Percentiles rank a stretch among this genome's conserved stretches.
Conservation (phyloP, 495 filamentous ascomycete genomes). For the Penicillium parvum region DNA sequence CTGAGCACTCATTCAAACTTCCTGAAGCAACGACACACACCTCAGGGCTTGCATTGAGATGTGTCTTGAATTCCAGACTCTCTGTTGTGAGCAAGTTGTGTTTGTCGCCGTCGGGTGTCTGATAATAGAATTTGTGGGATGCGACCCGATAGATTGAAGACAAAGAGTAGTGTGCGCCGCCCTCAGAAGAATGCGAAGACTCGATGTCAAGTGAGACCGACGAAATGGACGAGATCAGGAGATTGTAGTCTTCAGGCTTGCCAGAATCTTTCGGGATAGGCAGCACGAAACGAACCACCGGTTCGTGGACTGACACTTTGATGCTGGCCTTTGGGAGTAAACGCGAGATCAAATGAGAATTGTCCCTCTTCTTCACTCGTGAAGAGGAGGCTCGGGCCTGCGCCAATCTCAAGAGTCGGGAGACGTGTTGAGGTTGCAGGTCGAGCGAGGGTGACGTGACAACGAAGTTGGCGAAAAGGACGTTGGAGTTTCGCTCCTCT, state of each 20-base stretch:
- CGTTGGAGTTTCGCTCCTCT: slow-evolving; percentile 89
- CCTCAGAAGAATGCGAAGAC: slow-evolving; percentile 84
- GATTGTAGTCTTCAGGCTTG: slow-evolving; percentile 69
- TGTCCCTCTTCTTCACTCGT: slow-evolving; percentile 41
- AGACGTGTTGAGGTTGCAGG: slow-evolving; percentile 89
- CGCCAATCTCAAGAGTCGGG: slow-evolving; percentile 73
- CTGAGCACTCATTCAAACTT: slow-evolving; percentile 77
- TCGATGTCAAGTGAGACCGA: slow-evolving; percentile 89
- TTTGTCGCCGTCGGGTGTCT: slow-evolving; percentile 72
- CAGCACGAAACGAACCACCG: slow-evolving; percentile 82
- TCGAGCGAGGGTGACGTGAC: slow-evolving; percentile 94
- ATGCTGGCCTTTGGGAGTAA: slow-evolving; percentile 91
- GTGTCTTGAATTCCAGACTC: slow-evolving; percentile 76
- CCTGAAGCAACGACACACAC: slow-evolving; percentile 76
- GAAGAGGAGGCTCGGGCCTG: slow-evolving; percentile 51
- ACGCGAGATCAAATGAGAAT: slow-evolving; percentile 76
- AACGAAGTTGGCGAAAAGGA: slow-evolving; percentile 92
- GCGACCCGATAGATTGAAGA: slow-evolving; percentile 75
- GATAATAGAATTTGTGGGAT: slow-evolving; percentile 93
- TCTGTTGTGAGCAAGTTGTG: slow-evolving; percentile 85
- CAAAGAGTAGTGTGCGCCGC: slow-evolving; percentile 80
- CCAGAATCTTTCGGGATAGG: slow-evolving; percentile 64
- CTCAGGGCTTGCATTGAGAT: slow-evolving; percentile 80
- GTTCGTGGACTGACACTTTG: slow-evolving; percentile 94
- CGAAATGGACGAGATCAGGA: slow-evolving; percentile 90